Evolutionary conservation across 306 rosid species (phyloP).

Genomic region (Cajanus cajan): DNA sequence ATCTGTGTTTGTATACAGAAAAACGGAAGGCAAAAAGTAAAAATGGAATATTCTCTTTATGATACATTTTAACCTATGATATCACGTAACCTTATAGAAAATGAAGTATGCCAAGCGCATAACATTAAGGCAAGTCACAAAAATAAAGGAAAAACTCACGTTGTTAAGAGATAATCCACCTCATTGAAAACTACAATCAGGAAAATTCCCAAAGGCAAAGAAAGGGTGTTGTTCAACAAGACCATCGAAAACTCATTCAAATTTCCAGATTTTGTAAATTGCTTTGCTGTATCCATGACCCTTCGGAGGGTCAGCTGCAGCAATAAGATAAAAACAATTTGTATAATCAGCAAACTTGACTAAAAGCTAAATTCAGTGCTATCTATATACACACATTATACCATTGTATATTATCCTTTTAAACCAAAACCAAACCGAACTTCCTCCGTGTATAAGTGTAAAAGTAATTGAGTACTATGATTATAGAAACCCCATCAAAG

Average conservation of each 20-base stretch:
- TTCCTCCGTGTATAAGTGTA: not conserved
- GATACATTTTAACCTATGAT: conserved; percentile 12
- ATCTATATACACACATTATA: conserved; percentile 3
- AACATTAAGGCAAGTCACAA: conserved; percentile 12
- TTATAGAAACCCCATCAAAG: not conserved
- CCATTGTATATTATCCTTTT: not conserved
- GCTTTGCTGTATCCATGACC: conserved; percentile 98
- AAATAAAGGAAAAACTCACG: conserved; percentile 58
- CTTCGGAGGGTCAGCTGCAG: conserved; percentile 85
- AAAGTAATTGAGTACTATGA: not conserved
- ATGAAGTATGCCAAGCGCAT: conserved; percentile 14
- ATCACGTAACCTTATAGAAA: not conserved
- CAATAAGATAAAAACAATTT: conserved; percentile 29
- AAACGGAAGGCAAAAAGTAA: not conserved
- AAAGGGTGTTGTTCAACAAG: conserved; percentile 89
- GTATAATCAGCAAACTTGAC: conserved; percentile 34
- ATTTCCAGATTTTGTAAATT: conserved; percentile 79
- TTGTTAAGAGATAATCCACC: conserved; percentile 79
- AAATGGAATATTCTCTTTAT: not conserved
- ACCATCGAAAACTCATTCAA: conserved; percentile 97
- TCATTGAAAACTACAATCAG: conserved; percentile 76
- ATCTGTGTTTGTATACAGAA: conserved; percentile 8
- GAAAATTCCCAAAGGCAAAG: conserved; percentile 85
- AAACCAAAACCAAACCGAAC: conserved; percentile 1
- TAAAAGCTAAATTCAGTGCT: conserved; percentile 12